Base-by-base conservation (phyloP, 257 asterid genomes). In the Solanum microdontum region DNA sequence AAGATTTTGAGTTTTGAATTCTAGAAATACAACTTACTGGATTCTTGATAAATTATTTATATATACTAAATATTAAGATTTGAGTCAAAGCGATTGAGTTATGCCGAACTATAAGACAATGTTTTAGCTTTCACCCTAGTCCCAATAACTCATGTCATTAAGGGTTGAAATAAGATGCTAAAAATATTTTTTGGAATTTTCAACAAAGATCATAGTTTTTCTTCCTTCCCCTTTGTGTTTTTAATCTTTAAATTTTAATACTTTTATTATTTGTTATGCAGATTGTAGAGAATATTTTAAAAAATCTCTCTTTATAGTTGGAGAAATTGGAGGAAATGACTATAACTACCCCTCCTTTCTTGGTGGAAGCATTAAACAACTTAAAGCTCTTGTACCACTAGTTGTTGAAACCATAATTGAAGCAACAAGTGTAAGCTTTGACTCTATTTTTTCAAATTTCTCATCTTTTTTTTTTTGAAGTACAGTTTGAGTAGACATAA, bases 261-360 rank as follows among this genome's bases (percentile, higher is more conserved):
- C 9, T 34, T 24, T 43, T 5, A 39, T 6, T 26, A 43, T 43
- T 80, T 79, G 34, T 21, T 87, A 12, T 14, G 69, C 92, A 96
- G 99, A 92, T 51, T 94, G 98, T 83, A 87, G 88, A 23, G 88
- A 90, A 1, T 90, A 91, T 37, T 93, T 96, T 7, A 90, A 87
- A 58, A 91, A 88, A 70, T 92, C 97, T 24, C 89, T 96, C 3
- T 96, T 96, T 88, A 88, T 96, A 5, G 95, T 96, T 88, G 99
- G 99, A 40, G 99, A 96, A 90, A 96, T 96, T 7, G 99, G 99
- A 48, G 98, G 98, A 70, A 96, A 96, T 91, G 99, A 96, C 91
- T 94, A 91, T 92, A 96, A 96, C 91, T 95, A 94, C 87, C 96
- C 93, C 0, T 95, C 91, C 88, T 92, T 96, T 80, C 88, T 87